phyloP scores from a whole-genome alignment of 108 stramenopile species.

The Bacterosira constricta region DNA sequence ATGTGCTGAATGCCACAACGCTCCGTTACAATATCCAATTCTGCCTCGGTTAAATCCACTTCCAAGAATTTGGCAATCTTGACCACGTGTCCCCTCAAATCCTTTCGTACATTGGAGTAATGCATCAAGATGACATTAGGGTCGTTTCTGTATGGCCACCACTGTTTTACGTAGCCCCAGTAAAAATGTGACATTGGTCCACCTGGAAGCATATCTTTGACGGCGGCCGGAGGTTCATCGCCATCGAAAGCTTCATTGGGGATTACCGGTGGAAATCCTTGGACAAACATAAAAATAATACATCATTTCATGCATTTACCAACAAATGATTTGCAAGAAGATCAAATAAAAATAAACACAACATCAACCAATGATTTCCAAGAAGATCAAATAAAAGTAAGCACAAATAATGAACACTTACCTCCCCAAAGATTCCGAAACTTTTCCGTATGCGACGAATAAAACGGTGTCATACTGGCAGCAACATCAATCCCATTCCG shows the following conservation, averaged over 20 bases:
- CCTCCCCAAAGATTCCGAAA: slow-evolving; percentile 54
- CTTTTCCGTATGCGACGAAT: slow-evolving; percentile 27
- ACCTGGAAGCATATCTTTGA: slow-evolving; percentile 40
- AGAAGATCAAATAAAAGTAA: background rate
- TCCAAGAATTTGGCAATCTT: slow-evolving; percentile 50
- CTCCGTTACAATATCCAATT: slow-evolving; percentile 30
- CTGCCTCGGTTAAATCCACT: slow-evolving; percentile 28
- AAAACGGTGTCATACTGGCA: slow-evolving; percentile 38
- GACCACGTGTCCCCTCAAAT: slow-evolving; percentile 30
- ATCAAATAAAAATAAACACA: background rate
- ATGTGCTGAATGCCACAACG: slow-evolving; percentile 53
- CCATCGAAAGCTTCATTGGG: background rate
- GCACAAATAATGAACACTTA: background rate
- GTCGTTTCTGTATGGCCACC: slow-evolving; percentile 51
- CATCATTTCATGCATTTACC: no score
- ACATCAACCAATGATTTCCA: background rate
- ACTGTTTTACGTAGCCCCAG: slow-evolving; percentile 44
- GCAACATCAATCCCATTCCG: slow-evolving; percentile 53
- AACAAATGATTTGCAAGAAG: no score
- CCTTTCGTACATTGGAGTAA: slow-evolving; percentile 44
- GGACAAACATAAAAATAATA: background rate
- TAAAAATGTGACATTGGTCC: slow-evolving; percentile 22
- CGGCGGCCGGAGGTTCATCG: slow-evolving; percentile 25
- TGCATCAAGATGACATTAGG: slow-evolving; percentile 52
- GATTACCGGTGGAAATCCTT: slow-evolving; percentile 47